Evolutionary conservation across 371 early-diverging fungal species (phyloP), one percentile per base, ranked within the genome.

Genomic region (Mucor sp.): DNA sequence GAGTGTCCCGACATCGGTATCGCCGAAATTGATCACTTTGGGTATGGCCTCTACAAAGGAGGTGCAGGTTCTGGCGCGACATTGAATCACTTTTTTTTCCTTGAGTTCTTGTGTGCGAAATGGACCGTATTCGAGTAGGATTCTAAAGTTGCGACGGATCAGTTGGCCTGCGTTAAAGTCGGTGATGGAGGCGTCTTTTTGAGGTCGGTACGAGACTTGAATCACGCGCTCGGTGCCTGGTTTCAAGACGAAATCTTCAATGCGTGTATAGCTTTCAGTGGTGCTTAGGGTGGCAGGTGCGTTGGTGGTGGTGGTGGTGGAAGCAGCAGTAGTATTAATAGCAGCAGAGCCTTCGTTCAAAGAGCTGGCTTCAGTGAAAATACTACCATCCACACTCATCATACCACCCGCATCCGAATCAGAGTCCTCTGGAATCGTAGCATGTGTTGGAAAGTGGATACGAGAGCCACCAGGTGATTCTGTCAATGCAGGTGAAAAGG

Each of bases 1-100:
- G 35, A 95, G 81, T 3, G 93, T 94, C 15, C 97, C 96, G 1
- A 98, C 97, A 75, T 97, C 95, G 0, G 96, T 95, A 68, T 95
- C 93, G 50, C 98, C 99, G 82, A 98, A 98, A 70, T 97, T 91
- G 15, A 99, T 81, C 37, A 85, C 77, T 57, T 87, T 85, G 0
- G 98, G 97, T 23, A 85, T 79, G 2, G 95, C 93, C 27, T 93
- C 91, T 41, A 99, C 92, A 66, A 97, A 89, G 0, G 99, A 96
- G 0, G 97, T 98, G 72, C 99, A 98, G 19, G 90, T 90, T 39
- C 94, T 86, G 2, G 96, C 91, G 63, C 90, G 91, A 80, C 98
- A 98, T 53, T 95, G 95, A 47, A 99, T 88, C 27, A 89, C 89
- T 74, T 95, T 95, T 59, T 90, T 86, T 62, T 96, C 95, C 44